Evolutionary conservation across 2,329 filamentous ascomycete genomes (phyloP).

Genomic region (Tolypocladium cylindrosporum): DNA sequence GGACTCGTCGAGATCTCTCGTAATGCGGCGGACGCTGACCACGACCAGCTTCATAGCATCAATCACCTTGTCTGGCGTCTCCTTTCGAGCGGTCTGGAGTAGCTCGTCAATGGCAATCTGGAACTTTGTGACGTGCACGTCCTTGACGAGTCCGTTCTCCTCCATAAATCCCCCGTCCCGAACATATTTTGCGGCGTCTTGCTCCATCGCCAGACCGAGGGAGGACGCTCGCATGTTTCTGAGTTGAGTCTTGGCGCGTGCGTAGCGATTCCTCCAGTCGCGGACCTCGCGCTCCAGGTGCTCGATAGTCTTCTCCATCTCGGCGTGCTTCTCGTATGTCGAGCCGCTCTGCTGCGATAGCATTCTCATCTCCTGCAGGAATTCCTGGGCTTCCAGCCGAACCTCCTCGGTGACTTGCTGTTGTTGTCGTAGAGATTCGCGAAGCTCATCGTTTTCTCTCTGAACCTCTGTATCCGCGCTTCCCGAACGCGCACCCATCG

Average conservation of each 20-base stretch:
- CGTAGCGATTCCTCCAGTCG: constrained; percentile 85
- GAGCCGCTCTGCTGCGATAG: constrained; percentile 72
- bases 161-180: constrained; percentile 59
- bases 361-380: constrained; percentile 79
- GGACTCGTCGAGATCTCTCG: constrained; percentile 63
- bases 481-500: constrained; percentile 12
- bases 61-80: constrained; percentile 65
- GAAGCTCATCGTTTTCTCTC: constrained; percentile 59
- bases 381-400: constrained; percentile 69
- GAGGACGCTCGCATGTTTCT: constrained; percentile 74
- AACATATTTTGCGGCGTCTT: constrained; percentile 58
- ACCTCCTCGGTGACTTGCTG: constrained; percentile 81
- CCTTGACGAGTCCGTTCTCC: constrained; percentile 71
- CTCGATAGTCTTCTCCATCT: constrained; percentile 64
- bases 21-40: constrained; percentile 72
- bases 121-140: constrained; percentile 89
- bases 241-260: constrained; percentile 77
- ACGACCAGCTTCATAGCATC: constrained; percentile 84
- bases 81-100: constrained; percentile 62
- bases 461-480: constrained; percentile 45
- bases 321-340: constrained; percentile 72
- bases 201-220: constrained; percentile 58
- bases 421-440: constrained; percentile 59
- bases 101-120: constrained; percentile 91
- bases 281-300: constrained; percentile 73